Conservation (phyloP, 2,329 filamentous ascomycete genomes). For the Penicillium sp. region DNA sequence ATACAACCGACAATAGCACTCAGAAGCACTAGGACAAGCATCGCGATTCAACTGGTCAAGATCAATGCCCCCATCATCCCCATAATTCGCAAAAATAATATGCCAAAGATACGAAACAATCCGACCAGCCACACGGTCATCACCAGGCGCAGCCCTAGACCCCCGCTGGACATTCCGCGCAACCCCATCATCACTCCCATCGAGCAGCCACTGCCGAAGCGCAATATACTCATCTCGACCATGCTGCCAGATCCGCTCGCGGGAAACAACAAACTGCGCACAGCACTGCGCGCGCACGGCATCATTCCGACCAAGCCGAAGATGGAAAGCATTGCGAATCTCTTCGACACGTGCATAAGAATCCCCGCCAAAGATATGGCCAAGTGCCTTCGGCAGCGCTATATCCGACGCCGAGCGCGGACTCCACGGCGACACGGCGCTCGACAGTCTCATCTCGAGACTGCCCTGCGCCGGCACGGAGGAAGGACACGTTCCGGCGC, state of each 20-base stretch:
- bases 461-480: conserved; percentile 41
- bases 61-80: conserved; percentile 27
- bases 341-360: conserved; percentile 31
- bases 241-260: conserved; percentile 50
- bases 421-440: conserved; percentile 45
- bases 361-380: conserved; percentile 37
- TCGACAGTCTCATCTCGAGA: conserved; percentile 41
- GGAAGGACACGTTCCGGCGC: conserved; percentile 41
- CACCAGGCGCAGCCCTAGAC: conserved; percentile 36
- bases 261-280: conserved; percentile 55
- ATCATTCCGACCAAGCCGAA: conserved; percentile 43
- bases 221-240: conserved; percentile 52
- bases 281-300: conserved; percentile 52
- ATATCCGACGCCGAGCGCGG: conserved; percentile 41
- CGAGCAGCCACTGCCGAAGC: conserved; percentile 54
- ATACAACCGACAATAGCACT: conserved; percentile 49
- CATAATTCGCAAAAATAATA: conserved; percentile 44
- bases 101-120: conserved; percentile 53
- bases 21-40: conserved; percentile 39
- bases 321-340: not conserved
- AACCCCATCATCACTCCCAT: conserved; percentile 26
- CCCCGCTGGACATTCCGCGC: conserved; percentile 1
- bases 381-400: conserved; percentile 36
- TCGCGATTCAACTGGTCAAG: conserved; percentile 38
- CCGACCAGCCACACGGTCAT: conserved; percentile 46